Base-by-base conservation (phyloP, 2,329 filamentous ascomycete species). In the Aspergillus fischeri region DNA sequence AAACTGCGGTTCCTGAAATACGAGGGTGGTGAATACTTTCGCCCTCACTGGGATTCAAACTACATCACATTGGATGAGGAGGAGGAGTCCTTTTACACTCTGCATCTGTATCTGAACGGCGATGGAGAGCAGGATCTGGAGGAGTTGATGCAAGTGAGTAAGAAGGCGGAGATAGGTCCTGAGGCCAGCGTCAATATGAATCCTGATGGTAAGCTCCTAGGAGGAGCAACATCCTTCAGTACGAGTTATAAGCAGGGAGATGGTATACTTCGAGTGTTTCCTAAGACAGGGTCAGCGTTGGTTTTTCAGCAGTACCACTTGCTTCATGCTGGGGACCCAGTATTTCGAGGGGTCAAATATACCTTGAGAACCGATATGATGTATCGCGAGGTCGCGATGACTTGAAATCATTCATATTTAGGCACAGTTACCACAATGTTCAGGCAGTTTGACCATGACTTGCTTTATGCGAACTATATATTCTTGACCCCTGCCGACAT, bases 1-100 rank as follows among this genome's bases (percentile, higher is more conserved):
- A 77, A 89, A 38, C 81, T 92, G 81, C 78, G 91, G 28, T 92
- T 92, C 65, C 75, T 95, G 52, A 87, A 84, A 66, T 94, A 94
- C 69, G 80, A 80, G 0, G 74, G 79, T 0, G 89, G 89, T 0
- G 86, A 92, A 65, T 93, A 87, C 68, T 94, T 95, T 66, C 82
- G 80, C 59, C 80, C 86, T 3, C 90, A 93, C 68, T 86, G 82
- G 62, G 90, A 93, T 67, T 85, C 83, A 0, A 65, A 76, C 0
- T 93, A 88, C 63, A 76, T 76, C 51, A 86, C 84, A 17, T 78
- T 80, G 0, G 81, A 84, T 53, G 73, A 77, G 7, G 75, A 70
- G 21, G 78, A 84, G 68, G 68, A 72, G 11, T 81, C 80, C 1
- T 80, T 78, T 52, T 83, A 79, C 60, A 85, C 83, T 0, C 65